Evolutionary conservation across 495 filamentous ascomycete genomes (phyloP).

Genomic region (Aspergillus nidulans): DNA sequence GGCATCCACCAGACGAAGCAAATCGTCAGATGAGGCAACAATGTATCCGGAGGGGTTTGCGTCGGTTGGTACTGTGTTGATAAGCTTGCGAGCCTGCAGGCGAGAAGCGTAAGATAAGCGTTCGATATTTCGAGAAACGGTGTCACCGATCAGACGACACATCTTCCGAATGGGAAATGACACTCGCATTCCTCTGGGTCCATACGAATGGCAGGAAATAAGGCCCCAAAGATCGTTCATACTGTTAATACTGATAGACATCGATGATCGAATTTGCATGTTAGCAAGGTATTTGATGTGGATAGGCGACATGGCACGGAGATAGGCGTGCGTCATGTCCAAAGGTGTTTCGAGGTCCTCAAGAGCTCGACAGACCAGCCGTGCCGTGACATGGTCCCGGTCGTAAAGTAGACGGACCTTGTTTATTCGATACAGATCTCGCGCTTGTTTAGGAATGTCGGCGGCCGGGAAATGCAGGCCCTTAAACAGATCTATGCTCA

Average conservation of each 20-base stretch:
- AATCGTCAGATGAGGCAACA: constrained; percentile 82
- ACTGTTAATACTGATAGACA: constrained; percentile 90
- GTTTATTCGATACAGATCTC: constrained; percentile 68
- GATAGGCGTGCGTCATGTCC: constrained; percentile 80
- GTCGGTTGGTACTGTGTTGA: constrained; percentile 61
- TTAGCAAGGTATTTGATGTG: constrained; percentile 87
- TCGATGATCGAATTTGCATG: constrained; percentile 85
- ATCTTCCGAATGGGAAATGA: constrained; percentile 90
- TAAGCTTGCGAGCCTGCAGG: constrained; percentile 52
- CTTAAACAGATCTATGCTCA: constrained; percentile 84
- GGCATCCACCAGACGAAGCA: constrained; percentile 80
- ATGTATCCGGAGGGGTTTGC: constrained; percentile 89
- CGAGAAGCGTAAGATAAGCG: constrained; percentile 81
- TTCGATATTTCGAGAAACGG: constrained; percentile 83
- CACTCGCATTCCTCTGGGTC: constrained; percentile 77
- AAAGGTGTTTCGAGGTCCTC: constrained; percentile 74
- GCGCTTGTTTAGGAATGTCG: constrained; percentile 83
- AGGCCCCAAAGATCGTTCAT: constrained; percentile 86
- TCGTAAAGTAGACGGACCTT: constrained; percentile 39
- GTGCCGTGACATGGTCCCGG: constrained; percentile 47
- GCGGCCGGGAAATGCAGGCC: constrained; percentile 88
- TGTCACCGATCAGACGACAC: constrained; percentile 88
- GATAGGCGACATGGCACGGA: constrained; percentile 82
- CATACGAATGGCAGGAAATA: constrained; percentile 85
- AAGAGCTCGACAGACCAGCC: constrained; percentile 73